Evolutionary conservation across 75 land plant genomes (phyloP), one percentile per base, ranked within the genome.

Genomic region (Adiantum capillusveneris): DNA sequence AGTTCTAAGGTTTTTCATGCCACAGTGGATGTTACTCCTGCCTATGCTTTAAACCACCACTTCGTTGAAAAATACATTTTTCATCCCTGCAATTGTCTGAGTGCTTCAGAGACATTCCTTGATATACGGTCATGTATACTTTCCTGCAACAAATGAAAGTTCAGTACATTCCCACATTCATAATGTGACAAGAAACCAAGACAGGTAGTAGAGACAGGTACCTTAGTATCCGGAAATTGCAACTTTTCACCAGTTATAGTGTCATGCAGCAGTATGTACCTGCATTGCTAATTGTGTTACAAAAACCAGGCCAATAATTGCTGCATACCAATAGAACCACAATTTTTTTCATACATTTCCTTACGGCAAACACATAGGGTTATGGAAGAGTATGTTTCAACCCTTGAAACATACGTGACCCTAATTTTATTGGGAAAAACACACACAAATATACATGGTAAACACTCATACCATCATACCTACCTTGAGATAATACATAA

Each of bases 221-320:
- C 98, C 83, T 79, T 59, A 14, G 49, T 58, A 6, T 39, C 56
- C 9, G 87, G 87, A 21, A 88, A 11, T 45, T 70, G 60, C 54
- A 94, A 81, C 55, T 71, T 75, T 13, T 70, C 71, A 20, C 80
- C 76, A 22, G 98, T 94, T 42, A 94, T 94, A 29, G 90, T 81
- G 72, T 94, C 98, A 58, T 60, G 89, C 58, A 94, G 72, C 63
- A 85, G 75, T 19, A 94, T 86, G 60, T 93, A 93, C 59, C 98
- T 93, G 83, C 16, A 59, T 37, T 44, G 16, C 21, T 18, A 52
- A 58, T 44, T n/a, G n/a, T n/a, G n/a, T n/a, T n/a, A 29, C 62
- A 29, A 11, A 49, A 48, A 9, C 14, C 43, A 9, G 14, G 12
- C 12, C 12, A 41, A 9, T 14, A 28, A 28, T 18, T 25, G 28